Evolutionary conservation across 352 stramenopile species (phyloP).

Genomic region (Globisporangium carolinianum): DNA sequence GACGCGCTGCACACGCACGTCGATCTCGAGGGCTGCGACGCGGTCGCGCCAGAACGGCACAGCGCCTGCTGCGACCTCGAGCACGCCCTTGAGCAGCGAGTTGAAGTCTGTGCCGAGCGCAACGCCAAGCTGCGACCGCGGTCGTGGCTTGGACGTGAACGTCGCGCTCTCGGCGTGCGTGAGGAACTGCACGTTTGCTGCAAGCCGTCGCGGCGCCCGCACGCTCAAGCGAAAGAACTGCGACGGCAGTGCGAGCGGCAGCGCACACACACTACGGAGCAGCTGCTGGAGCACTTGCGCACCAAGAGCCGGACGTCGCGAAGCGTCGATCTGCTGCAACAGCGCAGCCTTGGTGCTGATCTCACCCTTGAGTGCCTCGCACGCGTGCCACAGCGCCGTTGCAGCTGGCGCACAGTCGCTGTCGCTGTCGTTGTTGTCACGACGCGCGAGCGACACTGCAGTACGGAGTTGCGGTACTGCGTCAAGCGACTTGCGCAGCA

Average conservation of each 20-base stretch:
- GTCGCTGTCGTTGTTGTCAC: too few species aligned
- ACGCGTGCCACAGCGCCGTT: background rate
- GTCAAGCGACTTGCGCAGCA: slow-evolving; percentile 7
- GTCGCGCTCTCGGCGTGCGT: slow-evolving; percentile 33
- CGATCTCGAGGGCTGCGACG: slow-evolving; percentile 15
- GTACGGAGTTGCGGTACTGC: too few species aligned
- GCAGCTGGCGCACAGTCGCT: too few species aligned
- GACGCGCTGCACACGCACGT: slow-evolving; percentile 25
- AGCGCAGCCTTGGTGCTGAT: slow-evolving; percentile 2
- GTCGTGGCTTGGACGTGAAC: slow-evolving; percentile 37
- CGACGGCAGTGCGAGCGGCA: slow-evolving; percentile 22
- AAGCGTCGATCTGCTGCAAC: slow-evolving; percentile 15
- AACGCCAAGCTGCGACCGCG: slow-evolving; percentile 43
- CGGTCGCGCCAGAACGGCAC: slow-evolving; percentile 9
- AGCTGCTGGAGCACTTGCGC: slow-evolving; percentile 33
- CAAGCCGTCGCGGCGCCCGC: slow-evolving; percentile 13
- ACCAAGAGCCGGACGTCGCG: slow-evolving; percentile 19
- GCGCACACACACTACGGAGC: slow-evolving; percentile 18
- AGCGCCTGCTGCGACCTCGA: background rate
- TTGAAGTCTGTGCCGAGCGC: slow-evolving; percentile 43
- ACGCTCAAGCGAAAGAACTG: slow-evolving; percentile 40
- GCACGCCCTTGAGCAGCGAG: slow-evolving; percentile 33
- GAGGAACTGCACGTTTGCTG: slow-evolving; percentile 36
- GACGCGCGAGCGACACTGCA: background rate
- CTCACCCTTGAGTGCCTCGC: slow-evolving; percentile 14